A percentile compares a stretch with the other conserved stretches of the same genome.
phyloP scores from a whole-genome alignment of 2,329 filamentous ascomycete genomes.

The Alternaria sp. region DNA sequence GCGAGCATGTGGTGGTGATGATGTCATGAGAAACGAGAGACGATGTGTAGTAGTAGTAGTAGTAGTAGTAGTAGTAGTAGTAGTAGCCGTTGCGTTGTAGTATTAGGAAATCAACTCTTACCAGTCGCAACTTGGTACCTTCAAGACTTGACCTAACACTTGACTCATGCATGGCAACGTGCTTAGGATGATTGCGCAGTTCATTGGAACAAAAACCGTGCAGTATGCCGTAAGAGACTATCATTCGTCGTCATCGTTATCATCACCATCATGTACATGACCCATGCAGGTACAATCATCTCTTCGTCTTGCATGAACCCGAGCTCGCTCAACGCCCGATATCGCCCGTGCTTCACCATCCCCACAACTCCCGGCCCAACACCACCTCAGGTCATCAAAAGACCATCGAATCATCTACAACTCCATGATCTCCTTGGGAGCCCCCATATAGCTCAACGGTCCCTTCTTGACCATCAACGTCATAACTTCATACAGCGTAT shows the following conservation, averaged over 20 bases:
- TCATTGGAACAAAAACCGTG: not conserved
- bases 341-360: too few relatives aligned
- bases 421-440: slow-evolving; percentile 37
- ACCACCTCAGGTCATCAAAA: too few relatives aligned
- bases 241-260: not conserved
- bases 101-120: not conserved
- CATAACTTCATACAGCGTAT: slow-evolving; percentile 79
- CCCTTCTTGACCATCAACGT: slow-evolving; percentile 83
- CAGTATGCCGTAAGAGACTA: not conserved
- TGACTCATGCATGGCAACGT: not conserved
- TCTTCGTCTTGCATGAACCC: not conserved
- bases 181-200: not conserved
- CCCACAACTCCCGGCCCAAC: not conserved
- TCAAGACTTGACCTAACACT: not conserved
- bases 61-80: not conserved
- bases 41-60: not conserved
- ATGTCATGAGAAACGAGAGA: slow-evolving; percentile 2
- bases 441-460: slow-evolving; percentile 62
- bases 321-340: not conserved
- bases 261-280: not conserved
- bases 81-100: not conserved
- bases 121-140: not conserved
- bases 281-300: not conserved
- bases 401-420: slow-evolving; percentile 10
- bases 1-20: not conserved